A percentile compares a stretch with the other conserved stretches of the same genome.
phyloP scores from a whole-genome alignment of 176 grass and related monocot species.

The Puccinellia tenuiflora region DNA sequence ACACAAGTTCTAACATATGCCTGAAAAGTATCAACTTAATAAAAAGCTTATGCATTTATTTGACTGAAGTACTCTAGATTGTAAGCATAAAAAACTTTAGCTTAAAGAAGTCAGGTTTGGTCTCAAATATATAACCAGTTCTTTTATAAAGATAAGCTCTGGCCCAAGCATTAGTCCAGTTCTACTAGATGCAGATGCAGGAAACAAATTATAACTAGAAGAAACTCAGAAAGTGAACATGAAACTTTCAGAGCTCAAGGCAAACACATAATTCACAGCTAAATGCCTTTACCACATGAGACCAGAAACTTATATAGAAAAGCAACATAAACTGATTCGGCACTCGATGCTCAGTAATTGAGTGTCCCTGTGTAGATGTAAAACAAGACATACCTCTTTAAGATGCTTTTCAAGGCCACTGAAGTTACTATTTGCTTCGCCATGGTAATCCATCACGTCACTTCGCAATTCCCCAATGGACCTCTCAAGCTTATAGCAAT shows the following conservation, averaged over 20 bases:
- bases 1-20: neutral
- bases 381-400: slow-evolving; percentile 59
- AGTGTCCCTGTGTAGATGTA: neutral
- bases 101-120: neutral
- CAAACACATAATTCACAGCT: neutral
- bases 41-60: neutral
- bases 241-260: neutral
- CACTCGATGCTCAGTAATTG: neutral
- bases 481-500: slow-evolving; percentile 81
- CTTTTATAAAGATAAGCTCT: neutral
- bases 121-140: neutral
- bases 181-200: neutral
- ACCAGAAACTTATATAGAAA: neutral
- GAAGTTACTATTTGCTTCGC: slow-evolving; percentile 61
- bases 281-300: neutral
- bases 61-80: neutral
- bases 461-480: slow-evolving; percentile 75
- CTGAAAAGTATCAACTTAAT: neutral
- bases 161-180: neutral
- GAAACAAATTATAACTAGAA: neutral
- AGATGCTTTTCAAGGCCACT: slow-evolving; percentile 67
- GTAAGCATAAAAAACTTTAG: neutral
- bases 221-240: neutral
- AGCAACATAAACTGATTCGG: neutral
- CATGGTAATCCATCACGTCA: slow-evolving; percentile 76